Evolutionary conservation across 345 rosid genomes (phyloP), one percentile per base, ranked within the genome.

Genomic region (Rubroshorea leprosula): DNA sequence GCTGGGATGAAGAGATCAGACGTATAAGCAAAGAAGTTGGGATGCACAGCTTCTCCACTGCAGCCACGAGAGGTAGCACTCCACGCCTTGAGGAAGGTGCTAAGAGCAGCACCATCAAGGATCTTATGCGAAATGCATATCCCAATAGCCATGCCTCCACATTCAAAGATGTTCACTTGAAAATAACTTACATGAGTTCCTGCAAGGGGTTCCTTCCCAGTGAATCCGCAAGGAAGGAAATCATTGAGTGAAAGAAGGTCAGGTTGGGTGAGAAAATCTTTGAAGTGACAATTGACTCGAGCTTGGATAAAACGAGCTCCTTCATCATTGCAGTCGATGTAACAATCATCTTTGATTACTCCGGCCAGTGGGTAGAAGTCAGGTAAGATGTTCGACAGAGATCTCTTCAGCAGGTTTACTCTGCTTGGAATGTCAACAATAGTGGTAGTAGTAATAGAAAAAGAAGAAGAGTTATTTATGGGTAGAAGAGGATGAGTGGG

Each of bases 81-180:
- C 85, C 85, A 75, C 0, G 66, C 69, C 41, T 58, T 58, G 49
- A 73, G 45, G 73, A 81, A 75, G 23, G 68, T 65, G 20, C 68
- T 19, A 0, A 67, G 22, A 0, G 72, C 63, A 0, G 57, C 69
- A 0, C 77, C 83, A 17, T 78, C 83, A 3, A 68, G 60, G 59
- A 75, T 54, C 50, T 59, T 68, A 62, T 81, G 86, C 16, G 77
- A 65, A 31, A 73, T 45, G 57, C 79, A 75, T 11, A 68, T 0
- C n/a, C 78, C 76, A 6, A 78, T 68, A 12, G 72, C 76, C 0
- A 78, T 57, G 0, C 79, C 74, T 0, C 86, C 76, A 5, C 79
- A 73, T 0, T 69, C 24, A 24, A 81, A 75, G 15, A 60, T 54
- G 62, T 66, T 78, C 2, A 72, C 74, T 47, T 78, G 81, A 43